These are phyloP conservation scores for Huntiella bhutanensis DNA, from an alignment of 2,329 filamentous ascomycete species.

Conservation along the genomic window DNA sequence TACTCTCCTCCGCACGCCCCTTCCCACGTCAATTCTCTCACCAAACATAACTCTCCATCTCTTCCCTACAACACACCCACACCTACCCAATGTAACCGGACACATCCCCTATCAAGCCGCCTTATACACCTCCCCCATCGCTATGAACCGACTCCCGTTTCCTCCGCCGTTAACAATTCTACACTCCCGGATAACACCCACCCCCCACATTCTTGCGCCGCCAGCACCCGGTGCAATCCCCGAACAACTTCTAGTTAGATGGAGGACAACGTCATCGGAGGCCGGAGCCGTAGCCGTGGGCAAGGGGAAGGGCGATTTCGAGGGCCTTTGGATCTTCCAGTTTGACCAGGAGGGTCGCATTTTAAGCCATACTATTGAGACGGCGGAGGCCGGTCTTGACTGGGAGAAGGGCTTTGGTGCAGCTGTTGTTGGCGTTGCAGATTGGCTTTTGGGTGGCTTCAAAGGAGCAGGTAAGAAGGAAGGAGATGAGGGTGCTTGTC, in stretches of 20 bases:
- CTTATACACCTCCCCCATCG: slow-evolving; percentile 86
- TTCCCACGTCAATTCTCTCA: slow-evolving; percentile 58
- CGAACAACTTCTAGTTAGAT: slow-evolving; percentile 80
- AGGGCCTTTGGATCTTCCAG: slow-evolving; percentile 83
- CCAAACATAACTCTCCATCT: slow-evolving; percentile 53
- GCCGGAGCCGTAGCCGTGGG: slow-evolving; percentile 20
- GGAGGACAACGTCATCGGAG: slow-evolving; percentile 32
- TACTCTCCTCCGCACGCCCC: slow-evolving; percentile 44
- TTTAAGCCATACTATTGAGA: slow-evolving; percentile 79
- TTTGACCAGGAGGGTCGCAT: slow-evolving; percentile 79
- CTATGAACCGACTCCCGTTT: slow-evolving; percentile 83
- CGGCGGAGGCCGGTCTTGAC: slow-evolving; percentile 64
- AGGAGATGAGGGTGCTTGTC: slow-evolving; percentile 9
- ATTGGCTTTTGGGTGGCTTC: slow-evolving; percentile 79
- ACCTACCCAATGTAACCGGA: slow-evolving; percentile 82
- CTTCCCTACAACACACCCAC: slow-evolving; percentile 61
- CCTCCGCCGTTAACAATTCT: slow-evolving; percentile 63
- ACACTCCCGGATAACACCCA: slow-evolving; percentile 68
- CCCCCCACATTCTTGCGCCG: slow-evolving; percentile 29
- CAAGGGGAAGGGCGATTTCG: slow-evolving; percentile 47
- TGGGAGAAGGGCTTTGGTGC: slow-evolving; percentile 68
- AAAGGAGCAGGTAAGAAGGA: slow-evolving; percentile 3
- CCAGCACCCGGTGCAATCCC: slow-evolving; percentile 34
- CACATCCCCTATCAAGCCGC: slow-evolving; percentile 82
- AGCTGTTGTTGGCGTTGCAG: slow-evolving; percentile 75